A percentile compares a stretch with the other conserved stretches of the same genome.
Evolutionary conservation across 2,329 filamentous ascomycete genomes (phyloP).

Genomic region (Colletotrichum sp.): DNA sequence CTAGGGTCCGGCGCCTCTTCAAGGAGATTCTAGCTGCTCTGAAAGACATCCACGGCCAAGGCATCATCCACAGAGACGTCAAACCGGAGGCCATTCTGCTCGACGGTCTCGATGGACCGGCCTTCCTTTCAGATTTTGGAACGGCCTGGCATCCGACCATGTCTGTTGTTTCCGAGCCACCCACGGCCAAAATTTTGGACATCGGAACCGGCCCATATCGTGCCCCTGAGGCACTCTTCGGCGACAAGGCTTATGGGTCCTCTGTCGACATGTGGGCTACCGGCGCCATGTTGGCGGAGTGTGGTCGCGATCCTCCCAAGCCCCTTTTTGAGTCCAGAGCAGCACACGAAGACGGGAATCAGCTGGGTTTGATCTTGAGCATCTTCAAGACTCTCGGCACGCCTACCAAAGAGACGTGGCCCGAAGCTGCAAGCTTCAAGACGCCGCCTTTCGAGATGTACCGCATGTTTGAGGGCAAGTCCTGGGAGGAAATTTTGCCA

Average conservation of each 20-base stretch:
- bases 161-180: constrained; percentile 65
- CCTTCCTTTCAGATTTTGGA: constrained; percentile 88
- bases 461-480: constrained; percentile 68
- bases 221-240: constrained; percentile 89
- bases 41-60: constrained; percentile 70
- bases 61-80: constrained; percentile 90
- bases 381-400: constrained; percentile 94
- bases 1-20: constrained; percentile 53
- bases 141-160: constrained; percentile 79
- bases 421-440: constrained; percentile 71
- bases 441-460: constrained; percentile 93
- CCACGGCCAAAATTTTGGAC: constrained; percentile 80
- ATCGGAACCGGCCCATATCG: constrained; percentile 93
- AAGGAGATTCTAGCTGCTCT: constrained; percentile 75
- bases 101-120: constrained; percentile 69
- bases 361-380: constrained; percentile 87
- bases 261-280: constrained; percentile 89
- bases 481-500: constrained; percentile 75
- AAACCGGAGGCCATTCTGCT: constrained; percentile 92
- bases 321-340: constrained; percentile 82
- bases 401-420: constrained; percentile 81
- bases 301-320: constrained; percentile 54
- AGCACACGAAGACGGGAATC: constrained; percentile 81
- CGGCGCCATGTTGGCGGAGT: constrained; percentile 85
- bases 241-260: constrained; percentile 73